A percentile compares a stretch with the other conserved stretches of the same genome.
These are phyloP conservation scores for Tuber microsphaerosporum DNA, from an alignment of 495 filamentous ascomycete genomes.

Conservation along the genomic window DNA sequence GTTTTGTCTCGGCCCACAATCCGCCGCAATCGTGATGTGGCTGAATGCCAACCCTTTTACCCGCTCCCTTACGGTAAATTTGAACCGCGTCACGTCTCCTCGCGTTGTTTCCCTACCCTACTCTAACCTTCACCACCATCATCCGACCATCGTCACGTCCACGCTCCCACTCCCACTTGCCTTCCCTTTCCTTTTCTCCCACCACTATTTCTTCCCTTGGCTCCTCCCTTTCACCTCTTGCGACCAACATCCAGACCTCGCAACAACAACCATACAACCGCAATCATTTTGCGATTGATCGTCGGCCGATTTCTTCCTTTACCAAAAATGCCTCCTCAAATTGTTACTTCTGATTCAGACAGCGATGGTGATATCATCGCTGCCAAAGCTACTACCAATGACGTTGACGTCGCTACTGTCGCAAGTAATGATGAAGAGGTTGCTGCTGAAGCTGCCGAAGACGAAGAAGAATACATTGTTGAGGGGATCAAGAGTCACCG, in stretches of 20 bases:
- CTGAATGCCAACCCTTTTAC: not conserved
- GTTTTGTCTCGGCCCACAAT: not conserved
- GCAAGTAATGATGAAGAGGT: constrained; percentile 20
- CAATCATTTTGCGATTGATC: not conserved
- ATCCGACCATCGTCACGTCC: not conserved
- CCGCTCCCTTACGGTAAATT: not conserved
- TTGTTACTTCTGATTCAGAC: constrained; percentile 32
- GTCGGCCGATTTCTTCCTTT: not conserved
- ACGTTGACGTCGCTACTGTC: not conserved
- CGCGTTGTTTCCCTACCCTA: constrained; percentile 1
- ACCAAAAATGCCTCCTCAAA: constrained; percentile 29
- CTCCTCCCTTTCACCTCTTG: not conserved
- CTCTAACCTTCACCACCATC: not conserved
- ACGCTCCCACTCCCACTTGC: not conserved
- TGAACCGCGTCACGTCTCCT: constrained; percentile 4
- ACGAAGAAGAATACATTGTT: constrained; percentile 48
- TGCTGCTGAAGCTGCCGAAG: constrained; percentile 40
- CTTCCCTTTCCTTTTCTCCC: not conserved
- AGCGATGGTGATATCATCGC: constrained; percentile 36
- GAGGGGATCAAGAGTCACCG: constrained; percentile 53
- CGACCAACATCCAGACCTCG: not conserved
- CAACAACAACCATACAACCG: not conserved
- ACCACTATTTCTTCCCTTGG: not conserved
- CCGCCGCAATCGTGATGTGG: not conserved
- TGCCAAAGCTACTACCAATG: constrained; percentile 29